Percentiles rank a stretch among this genome's conserved stretches.
Evolutionary conservation across 139 green algal genomes (phyloP).

Genomic region (Raphidocelis subcapitata): DNA sequence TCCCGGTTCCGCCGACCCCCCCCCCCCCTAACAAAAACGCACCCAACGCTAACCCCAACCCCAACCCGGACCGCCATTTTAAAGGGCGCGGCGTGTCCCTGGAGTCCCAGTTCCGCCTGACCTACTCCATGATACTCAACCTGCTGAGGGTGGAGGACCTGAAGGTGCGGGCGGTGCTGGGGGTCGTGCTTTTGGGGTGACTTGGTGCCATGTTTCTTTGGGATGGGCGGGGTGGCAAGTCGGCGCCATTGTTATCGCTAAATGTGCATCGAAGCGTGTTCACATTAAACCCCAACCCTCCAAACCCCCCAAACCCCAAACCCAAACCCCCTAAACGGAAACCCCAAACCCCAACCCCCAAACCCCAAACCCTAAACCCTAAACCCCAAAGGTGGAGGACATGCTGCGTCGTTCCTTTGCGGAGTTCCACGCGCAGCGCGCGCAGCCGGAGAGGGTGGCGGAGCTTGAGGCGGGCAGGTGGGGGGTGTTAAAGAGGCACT

Average conservation of each 20-base stretch:
- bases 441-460: constrained; percentile 55
- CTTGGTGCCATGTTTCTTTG: neutral
- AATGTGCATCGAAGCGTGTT: too few relatives aligned
- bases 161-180: constrained; percentile 52
- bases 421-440: constrained; percentile 88
- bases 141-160: constrained; percentile 94
- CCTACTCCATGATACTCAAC: constrained; percentile 98
- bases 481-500: too few relatives aligned
- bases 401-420: constrained; percentile 94
- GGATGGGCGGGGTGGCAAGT: too few relatives aligned
- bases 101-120: constrained; percentile 93
- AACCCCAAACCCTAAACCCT: too few relatives aligned
- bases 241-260: too few relatives aligned
- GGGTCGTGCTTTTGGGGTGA: neutral
- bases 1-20: constrained; percentile 95
- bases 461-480: constrained; percentile 52
- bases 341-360: too few relatives aligned
- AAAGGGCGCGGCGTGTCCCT: constrained; percentile 79
- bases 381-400: constrained; percentile 89
- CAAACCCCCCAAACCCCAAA: too few relatives aligned
- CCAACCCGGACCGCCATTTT: too few relatives aligned
- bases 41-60: too few relatives aligned
- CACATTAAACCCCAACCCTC: too few relatives aligned
- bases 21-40: too few relatives aligned
- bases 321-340: too few relatives aligned